A percentile compares a stretch with the other conserved stretches of the same genome.
Evolutionary conservation across 2,329 filamentous ascomycete genomes (phyloP).

Genomic region (Arthroderma sp.): DNA sequence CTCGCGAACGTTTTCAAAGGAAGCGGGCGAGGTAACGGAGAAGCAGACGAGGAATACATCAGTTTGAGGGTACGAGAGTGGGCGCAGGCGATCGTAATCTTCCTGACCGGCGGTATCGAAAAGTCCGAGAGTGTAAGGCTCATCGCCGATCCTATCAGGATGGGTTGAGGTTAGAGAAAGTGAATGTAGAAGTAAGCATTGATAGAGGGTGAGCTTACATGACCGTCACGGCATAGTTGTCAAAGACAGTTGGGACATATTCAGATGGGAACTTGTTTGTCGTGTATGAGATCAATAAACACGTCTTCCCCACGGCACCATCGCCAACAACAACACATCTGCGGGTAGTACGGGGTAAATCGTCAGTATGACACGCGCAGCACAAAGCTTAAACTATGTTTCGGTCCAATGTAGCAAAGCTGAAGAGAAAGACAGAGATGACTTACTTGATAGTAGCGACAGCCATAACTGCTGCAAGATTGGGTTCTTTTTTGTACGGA

Average conservation of each 20-base stretch:
- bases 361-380: too few relatives aligned
- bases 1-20: slow-evolving; percentile 97
- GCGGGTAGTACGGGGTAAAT: slow-evolving; percentile 1
- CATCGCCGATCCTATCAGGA: slow-evolving; percentile 77
- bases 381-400: too few relatives aligned
- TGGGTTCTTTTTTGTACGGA: slow-evolving; percentile 1
- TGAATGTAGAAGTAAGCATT: background rate
- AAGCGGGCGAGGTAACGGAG: slow-evolving; percentile 91
- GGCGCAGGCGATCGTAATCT: slow-evolving; percentile 95
- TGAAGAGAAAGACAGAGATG: background rate
- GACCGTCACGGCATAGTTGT: slow-evolving; percentile 98
- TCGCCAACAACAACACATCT: slow-evolving; percentile 99
- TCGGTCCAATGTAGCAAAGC: too few relatives aligned
- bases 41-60: slow-evolving; percentile 99
- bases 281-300: slow-evolving; percentile 96
- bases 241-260: slow-evolving; percentile 98
- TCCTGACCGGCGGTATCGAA: slow-evolving; percentile 99
- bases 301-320: slow-evolving; percentile 98
- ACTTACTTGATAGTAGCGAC: slow-evolving; percentile 53
- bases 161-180: background rate
- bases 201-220: slow-evolving; percentile 56
- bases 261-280: slow-evolving; percentile 99
- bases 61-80: slow-evolving; percentile 93
- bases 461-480: slow-evolving; percentile 35
- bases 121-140: slow-evolving; percentile 91